Conservation (phyloP, 345 rosid genomes). For the Nasturtium officinale region DNA sequence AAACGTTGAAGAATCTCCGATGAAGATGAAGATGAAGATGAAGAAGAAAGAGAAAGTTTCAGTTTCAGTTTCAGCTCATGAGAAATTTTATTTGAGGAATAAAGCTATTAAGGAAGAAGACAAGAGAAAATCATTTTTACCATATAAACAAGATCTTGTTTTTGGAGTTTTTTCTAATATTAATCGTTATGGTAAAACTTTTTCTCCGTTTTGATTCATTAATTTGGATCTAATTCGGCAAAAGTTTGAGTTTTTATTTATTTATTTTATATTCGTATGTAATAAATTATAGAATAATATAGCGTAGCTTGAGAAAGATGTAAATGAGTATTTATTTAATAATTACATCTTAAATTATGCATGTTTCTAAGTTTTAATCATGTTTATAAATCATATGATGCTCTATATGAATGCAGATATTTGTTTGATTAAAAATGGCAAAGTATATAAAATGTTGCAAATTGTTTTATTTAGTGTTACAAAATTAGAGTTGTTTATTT, state of each 20-base stretch:
- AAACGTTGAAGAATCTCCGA: neutral
- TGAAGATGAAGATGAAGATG: conserved; percentile 5
- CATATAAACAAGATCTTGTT: conserved; percentile 68
- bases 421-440: neutral
- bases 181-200: conserved; percentile 42
- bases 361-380: neutral
- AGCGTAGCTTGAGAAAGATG: conserved; percentile 1
- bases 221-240: conserved; percentile 15
- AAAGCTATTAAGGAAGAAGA: conserved; percentile 62
- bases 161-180: conserved; percentile 56
- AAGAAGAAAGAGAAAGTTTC: conserved; percentile 40
- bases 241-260: neutral
- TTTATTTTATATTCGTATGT: conserved; percentile 7
- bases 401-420: conserved; percentile 8
- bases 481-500: too few relatives aligned
- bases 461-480: neutral
- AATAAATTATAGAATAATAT: conserved; percentile 23
- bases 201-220: conserved; percentile 47
- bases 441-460: neutral
- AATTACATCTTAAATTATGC: neutral
- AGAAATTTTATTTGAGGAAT: conserved; percentile 66
- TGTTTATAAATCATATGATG: neutral
- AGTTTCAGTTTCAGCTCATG: conserved; percentile 60
- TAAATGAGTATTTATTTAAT: conserved; percentile 2
- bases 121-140: conserved; percentile 66